Evolutionary conservation across 257 asterid species (phyloP), one percentile per base, ranked within the genome.

Genomic region (Craterostigma plantagineum): DNA sequence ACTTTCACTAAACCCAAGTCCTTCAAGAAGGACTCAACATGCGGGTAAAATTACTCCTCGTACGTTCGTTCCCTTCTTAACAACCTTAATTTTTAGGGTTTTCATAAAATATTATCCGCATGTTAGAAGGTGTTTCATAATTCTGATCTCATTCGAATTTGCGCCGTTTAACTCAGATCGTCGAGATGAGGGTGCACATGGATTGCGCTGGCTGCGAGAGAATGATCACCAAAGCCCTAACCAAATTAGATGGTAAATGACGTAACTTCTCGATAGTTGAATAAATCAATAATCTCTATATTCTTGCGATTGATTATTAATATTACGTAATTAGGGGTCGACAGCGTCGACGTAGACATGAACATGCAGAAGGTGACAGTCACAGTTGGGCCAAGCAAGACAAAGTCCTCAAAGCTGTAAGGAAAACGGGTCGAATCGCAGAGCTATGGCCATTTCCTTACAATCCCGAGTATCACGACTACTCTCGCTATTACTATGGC

Each of bases 381-480:
- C 8, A 75, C 79, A 0, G 94, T 10, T 67, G 73, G 71, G 69
- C 55, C 4, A 73, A 70, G 37, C 81, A 61, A 48, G 45, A 55
- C 10, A 81, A 81, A 53, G 70, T 81, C 16, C 71, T 81, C 4
- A 73, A 72, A 63, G 50, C 71, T 6, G 77, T 60, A 11, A 64
- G 91, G 34, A 76, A 67, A 40, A 61, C 73, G 0, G 95, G 91
- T 38, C 63, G 74, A 35, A 60, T 7, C 16, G 86, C 71, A 0
- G 91, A 83, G 69, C 62, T 79, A 3, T 83, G 91, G 92, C 91
- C 95, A 17, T 73, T 38, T 35, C 95, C 86, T 1, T 76, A 76
- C 75, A 69, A 70, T 66, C 73, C 78, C 1, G 80, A 71, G 55
- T 65, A 64, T 64, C 73, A 73, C 13, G 67, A 57, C 50, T 78